These are phyloP conservation scores for Podaxis sp. DNA, from an alignment of 768 basidiomycete species.

Conservation along the genomic window DNA sequence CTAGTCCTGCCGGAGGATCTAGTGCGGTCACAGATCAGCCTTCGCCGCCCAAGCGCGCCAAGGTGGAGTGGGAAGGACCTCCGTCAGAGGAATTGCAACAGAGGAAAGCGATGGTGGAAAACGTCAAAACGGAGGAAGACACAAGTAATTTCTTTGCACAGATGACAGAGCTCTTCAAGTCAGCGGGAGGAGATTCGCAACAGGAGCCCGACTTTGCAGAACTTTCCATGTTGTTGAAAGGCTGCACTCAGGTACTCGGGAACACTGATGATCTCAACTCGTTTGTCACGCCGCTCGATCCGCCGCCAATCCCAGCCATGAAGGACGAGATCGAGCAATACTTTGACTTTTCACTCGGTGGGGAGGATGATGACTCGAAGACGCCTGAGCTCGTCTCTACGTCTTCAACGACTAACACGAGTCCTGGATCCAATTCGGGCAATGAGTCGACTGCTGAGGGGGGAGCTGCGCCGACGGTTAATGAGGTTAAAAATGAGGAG, in stretches of 20 bases:
- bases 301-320: slow-evolving; percentile 28
- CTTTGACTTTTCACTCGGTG: slow-evolving; percentile 68
- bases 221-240: slow-evolving; percentile 63
- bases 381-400: slow-evolving; percentile 74
- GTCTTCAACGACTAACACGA: slow-evolving; percentile 74
- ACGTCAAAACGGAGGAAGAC: slow-evolving; percentile 69
- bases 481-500: slow-evolving; percentile 57
- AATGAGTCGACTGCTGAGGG: slow-evolving; percentile 10
- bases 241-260: slow-evolving; percentile 39
- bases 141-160: slow-evolving; percentile 59
- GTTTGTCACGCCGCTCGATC: slow-evolving; percentile 24
- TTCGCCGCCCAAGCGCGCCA: slow-evolving; percentile 70
- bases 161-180: slow-evolving; percentile 63
- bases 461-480: slow-evolving; percentile 18
- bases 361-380: slow-evolving; percentile 57
- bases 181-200: slow-evolving; percentile 34
- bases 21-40: slow-evolving; percentile 42
- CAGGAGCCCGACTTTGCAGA: slow-evolving; percentile 56
- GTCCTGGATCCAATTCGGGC: slow-evolving; percentile 66
- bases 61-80: slow-evolving; percentile 70
- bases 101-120: slow-evolving; percentile 42
- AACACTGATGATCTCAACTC: slow-evolving; percentile 28
- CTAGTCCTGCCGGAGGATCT: slow-evolving; percentile 30
- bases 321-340: slow-evolving; percentile 58
- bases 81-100: slow-evolving; percentile 49